These are phyloP conservation scores for Ormosia emarginata DNA, from an alignment of 306 rosid genomes.

Conservation along the genomic window DNA sequence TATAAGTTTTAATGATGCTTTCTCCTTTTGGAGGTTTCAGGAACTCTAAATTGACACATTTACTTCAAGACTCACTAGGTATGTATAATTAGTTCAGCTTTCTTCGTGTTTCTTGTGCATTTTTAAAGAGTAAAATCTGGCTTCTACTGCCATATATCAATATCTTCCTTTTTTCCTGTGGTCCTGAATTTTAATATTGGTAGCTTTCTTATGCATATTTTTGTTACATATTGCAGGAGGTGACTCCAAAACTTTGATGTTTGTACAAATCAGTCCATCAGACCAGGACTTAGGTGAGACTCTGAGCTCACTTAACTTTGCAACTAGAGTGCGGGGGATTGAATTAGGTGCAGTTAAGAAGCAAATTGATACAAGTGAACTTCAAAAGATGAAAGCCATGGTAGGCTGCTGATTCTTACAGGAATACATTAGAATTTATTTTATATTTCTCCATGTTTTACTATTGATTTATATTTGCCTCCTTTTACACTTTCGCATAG, in stretches of 20 bases:
- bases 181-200: not conserved
- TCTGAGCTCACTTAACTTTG: constrained; percentile 77
- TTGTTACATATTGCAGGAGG: constrained; percentile 56
- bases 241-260: constrained; percentile 83
- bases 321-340: constrained; percentile 82
- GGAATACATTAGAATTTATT: not conserved
- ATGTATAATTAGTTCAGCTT: constrained; percentile 7
- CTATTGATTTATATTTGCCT: not conserved
- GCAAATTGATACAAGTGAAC: constrained; percentile 76
- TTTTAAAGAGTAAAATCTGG: not conserved
- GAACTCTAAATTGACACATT: constrained; percentile 89
- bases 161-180: not conserved
- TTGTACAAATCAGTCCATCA: constrained; percentile 90
- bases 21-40: constrained; percentile 44
- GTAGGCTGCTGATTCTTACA: constrained; percentile 38
- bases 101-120: not conserved
- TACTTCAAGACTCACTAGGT: constrained; percentile 96
- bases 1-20: not conserved
- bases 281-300: constrained; percentile 84
- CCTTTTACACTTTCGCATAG: constrained; percentile 34
- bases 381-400: constrained; percentile 69
- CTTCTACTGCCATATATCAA: not conserved
- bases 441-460: not conserved
- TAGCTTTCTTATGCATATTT: not conserved
- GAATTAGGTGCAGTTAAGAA: constrained; percentile 84